Evolutionary conservation across 2,329 filamentous ascomycete species (phyloP).

Genomic region (Arthrobotrys conoides): DNA sequence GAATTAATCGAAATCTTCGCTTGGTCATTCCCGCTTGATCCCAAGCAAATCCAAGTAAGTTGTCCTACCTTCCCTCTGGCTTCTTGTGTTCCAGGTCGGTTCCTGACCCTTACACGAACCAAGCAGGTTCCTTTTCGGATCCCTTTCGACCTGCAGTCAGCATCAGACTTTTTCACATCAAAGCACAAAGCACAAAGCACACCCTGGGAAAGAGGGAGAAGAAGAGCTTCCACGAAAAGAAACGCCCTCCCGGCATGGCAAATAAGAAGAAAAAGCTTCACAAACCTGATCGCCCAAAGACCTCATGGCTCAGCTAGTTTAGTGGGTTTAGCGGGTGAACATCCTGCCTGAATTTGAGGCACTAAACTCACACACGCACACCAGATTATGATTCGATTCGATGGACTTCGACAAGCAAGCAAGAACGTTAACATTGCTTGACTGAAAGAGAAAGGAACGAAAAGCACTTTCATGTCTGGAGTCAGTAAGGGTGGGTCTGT

Average conservation of each 20-base stretch:
- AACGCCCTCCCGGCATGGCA: conserved; percentile 23
- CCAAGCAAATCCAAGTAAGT: conserved; percentile 2
- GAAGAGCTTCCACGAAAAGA: conserved; percentile 21
- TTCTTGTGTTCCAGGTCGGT: conserved; percentile 18
- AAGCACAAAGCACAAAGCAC: background rate
- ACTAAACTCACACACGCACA: background rate
- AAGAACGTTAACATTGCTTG: background rate
- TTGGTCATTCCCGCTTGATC: conserved; percentile 37
- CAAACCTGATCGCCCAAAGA: conserved; percentile 7
- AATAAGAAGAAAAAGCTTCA: conserved; percentile 17
- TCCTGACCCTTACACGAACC: conserved; percentile 47
- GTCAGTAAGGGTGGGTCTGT: conserved; percentile 26
- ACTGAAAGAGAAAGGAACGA: too few relatives aligned
- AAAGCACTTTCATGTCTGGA: background rate
- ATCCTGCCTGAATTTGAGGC: conserved; percentile 32
- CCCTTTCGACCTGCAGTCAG: conserved; percentile 11
- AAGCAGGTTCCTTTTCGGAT: conserved; percentile 35
- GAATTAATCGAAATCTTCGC: conserved; percentile 19
- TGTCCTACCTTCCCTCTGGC: conserved; percentile 24
- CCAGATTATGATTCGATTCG: conserved; percentile 13
- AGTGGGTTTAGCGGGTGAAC: conserved; percentile 26
- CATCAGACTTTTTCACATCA: conserved; percentile 20
- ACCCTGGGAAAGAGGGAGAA: background rate
- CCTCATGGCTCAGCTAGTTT: conserved; percentile 1
- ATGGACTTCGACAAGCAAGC: background rate